Conservation (phyloP, 371 early-diverging fungal species). For the Coemansia sp. region DNA sequence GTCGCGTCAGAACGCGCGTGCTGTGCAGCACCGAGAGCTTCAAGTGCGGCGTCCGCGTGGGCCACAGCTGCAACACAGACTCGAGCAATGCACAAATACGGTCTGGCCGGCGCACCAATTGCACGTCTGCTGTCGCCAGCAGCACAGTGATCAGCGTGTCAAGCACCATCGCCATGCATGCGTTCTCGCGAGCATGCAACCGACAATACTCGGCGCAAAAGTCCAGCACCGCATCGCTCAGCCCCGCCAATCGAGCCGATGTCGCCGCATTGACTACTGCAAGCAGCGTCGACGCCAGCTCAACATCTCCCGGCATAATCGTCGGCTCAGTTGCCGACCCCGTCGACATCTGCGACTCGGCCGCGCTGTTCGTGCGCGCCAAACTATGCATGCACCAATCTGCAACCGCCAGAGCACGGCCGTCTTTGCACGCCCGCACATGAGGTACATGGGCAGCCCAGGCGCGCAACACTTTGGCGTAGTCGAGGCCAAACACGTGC, state of each 20-base stretch:
- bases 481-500: slow-evolving; percentile 33
- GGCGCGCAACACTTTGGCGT: slow-evolving; percentile 35
- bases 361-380: not conserved
- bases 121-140: slow-evolving; percentile 17
- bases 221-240: slow-evolving; percentile 19
- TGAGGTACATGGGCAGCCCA: slow-evolving; percentile 45
- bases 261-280: slow-evolving; percentile 26
- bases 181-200: slow-evolving; percentile 27
- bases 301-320: slow-evolving; percentile 27
- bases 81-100: slow-evolving; percentile 17
- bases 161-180: slow-evolving; percentile 17
- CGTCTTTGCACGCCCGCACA: slow-evolving; percentile 27
- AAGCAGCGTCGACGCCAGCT: slow-evolving; percentile 18
- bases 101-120: slow-evolving; percentile 3
- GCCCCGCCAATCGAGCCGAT: slow-evolving; percentile 14
- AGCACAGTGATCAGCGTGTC: slow-evolving; percentile 22
- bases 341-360: slow-evolving; percentile 39
- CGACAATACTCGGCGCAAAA: slow-evolving; percentile 42
- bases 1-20: slow-evolving; percentile 31
- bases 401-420: slow-evolving; percentile 17
- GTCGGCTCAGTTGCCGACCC: slow-evolving; percentile 1
- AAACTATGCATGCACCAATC: slow-evolving; percentile 27
- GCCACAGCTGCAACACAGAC: slow-evolving; percentile 31
- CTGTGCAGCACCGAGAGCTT: slow-evolving; percentile 21
- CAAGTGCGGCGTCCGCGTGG: slow-evolving; percentile 24